Evolutionary conservation across 1,284 basidiomycete genomes (phyloP).

Genomic region (Fomitopsis palustris): DNA sequence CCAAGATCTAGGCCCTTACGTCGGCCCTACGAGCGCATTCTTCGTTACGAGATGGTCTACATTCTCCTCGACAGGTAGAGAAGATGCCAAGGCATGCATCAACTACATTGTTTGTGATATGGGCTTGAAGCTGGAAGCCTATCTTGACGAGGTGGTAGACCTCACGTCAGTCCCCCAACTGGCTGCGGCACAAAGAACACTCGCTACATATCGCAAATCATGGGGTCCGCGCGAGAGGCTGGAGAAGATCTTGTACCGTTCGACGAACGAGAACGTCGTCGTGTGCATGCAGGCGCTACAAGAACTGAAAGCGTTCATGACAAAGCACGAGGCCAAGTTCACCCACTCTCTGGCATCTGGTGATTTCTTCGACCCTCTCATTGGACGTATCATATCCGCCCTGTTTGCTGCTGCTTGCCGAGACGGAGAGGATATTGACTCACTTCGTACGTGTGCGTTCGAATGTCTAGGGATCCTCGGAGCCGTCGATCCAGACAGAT

Average conservation of each 20-base stretch:
- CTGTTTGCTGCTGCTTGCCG: constrained; percentile 74
- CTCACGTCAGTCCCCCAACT: constrained; percentile 72
- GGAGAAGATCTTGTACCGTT: constrained; percentile 70
- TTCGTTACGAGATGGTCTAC: constrained; percentile 77
- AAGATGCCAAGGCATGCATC: constrained; percentile 60
- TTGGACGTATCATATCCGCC: constrained; percentile 69
- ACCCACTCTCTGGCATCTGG: constrained; percentile 69
- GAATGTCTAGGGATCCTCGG: constrained; percentile 95
- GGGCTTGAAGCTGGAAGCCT: constrained; percentile 46
- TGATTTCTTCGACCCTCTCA: constrained; percentile 80
- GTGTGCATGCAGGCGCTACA: constrained; percentile 76
- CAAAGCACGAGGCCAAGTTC: constrained; percentile 47
- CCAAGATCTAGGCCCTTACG: constrained; percentile 78
- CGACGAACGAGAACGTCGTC: constrained; percentile 78
- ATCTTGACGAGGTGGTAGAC: constrained; percentile 80
- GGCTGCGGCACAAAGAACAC: constrained; percentile 38
- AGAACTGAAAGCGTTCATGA: constrained; percentile 74
- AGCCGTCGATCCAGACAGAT: constrained; percentile 94
- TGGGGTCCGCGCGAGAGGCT: constrained; percentile 60
- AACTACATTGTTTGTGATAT: constrained; percentile 72
- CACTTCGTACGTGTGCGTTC: constrained; percentile 69
- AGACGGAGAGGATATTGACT: constrained; percentile 74
- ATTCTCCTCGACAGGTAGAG: constrained; percentile 53
- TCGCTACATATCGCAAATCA: constrained; percentile 46
- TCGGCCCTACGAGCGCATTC: constrained; percentile 87